Conservation (phyloP, 768 basidiomycete species). For the Mycena galericulata region DNA sequence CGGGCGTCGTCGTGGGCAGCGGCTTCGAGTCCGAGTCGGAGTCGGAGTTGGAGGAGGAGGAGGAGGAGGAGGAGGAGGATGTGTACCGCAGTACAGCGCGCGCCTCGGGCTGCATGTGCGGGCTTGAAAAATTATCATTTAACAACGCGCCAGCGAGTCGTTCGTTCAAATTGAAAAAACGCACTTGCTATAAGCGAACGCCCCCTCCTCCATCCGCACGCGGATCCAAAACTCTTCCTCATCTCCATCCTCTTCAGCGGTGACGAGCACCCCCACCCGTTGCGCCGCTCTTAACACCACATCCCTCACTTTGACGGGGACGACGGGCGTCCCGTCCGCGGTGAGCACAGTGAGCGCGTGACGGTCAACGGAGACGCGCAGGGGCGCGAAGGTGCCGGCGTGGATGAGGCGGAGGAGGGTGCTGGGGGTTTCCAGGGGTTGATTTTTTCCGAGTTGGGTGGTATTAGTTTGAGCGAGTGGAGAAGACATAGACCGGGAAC, state of each 20-base stretch:
- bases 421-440: too few species aligned
- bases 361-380: constrained; percentile 58
- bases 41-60: neutral
- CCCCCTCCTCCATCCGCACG: constrained; percentile 13
- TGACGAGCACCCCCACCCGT: constrained; percentile 61
- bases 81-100: constrained; percentile 26
- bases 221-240: constrained; percentile 26
- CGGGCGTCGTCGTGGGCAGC: constrained; percentile 2
- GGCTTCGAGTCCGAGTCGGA: neutral
- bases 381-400: constrained; percentile 59
- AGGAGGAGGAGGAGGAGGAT: neutral
- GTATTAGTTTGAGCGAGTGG: neutral
- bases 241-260: neutral
- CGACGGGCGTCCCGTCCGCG: constrained; percentile 59
- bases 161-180: too few species aligned
- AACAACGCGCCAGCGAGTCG: too few species aligned
- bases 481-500: neutral
- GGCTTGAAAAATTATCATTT: too few species aligned
- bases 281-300: constrained; percentile 60
- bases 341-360: constrained; percentile 62
- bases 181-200: constrained; percentile 31
- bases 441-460: neutral
- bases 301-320: constrained; percentile 51
- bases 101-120: constrained; percentile 20
- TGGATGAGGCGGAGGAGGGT: constrained; percentile 64